These are phyloP conservation scores for Melastoma candidum DNA, from an alignment of 441 rosid species.

Conservation along the genomic window DNA sequence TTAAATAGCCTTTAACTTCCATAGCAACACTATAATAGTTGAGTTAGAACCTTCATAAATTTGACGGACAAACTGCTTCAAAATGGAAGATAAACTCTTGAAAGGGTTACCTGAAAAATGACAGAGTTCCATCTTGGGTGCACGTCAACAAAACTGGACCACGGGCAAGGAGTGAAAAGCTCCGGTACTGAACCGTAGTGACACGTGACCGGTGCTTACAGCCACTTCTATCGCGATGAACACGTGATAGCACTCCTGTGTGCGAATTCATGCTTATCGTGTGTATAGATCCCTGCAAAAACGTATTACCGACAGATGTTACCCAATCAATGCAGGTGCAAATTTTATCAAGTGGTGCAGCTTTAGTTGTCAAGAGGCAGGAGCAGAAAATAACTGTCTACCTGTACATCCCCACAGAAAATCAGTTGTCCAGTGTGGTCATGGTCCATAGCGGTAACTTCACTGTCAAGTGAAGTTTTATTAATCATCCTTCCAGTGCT, in stretches of 20 bases:
- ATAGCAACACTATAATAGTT: conserved; percentile 55
- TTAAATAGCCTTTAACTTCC: conserved; percentile 77
- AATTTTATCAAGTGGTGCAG: too few species aligned
- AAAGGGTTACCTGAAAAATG: conserved; percentile 70
- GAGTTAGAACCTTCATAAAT: conserved; percentile 1
- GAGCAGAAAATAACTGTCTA: conserved; percentile 6
- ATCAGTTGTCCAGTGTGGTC: conserved; percentile 94
- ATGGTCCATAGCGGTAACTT: conserved; percentile 86
- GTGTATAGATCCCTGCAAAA: conserved; percentile 70
- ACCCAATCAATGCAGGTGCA: too few species aligned
- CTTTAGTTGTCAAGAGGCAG: conserved; percentile 5
- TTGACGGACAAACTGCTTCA: conserved; percentile 2
- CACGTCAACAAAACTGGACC: conserved; percentile 91
- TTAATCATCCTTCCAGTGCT: conserved; percentile 85
- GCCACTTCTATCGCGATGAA: conserved; percentile 63
- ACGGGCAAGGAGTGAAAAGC: conserved; percentile 81
- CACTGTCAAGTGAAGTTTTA: conserved; percentile 42
- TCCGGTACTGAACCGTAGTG: conserved; percentile 81
- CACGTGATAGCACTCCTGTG: conserved; percentile 69
- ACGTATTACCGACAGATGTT: background rate
- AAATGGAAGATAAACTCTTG: background rate
- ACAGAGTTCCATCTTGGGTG: conserved; percentile 78
- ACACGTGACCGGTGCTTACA: conserved; percentile 68
- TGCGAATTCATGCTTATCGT: conserved; percentile 74
- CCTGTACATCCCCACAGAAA: conserved; percentile 93